Evolutionary conservation across 441 rosid species (phyloP).

Genomic region (Pelargonium myrrhifolium): DNA sequence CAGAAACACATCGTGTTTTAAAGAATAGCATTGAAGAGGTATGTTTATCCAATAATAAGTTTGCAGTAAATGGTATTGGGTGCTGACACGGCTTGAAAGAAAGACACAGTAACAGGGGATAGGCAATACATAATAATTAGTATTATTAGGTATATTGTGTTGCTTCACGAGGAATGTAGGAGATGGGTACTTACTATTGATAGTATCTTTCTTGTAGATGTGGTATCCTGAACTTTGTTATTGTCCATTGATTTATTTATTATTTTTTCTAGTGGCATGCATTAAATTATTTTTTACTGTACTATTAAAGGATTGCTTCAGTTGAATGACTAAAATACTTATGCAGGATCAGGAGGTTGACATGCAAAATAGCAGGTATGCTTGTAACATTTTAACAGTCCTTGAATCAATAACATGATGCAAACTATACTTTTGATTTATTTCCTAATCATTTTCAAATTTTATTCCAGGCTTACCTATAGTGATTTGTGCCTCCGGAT

Average conservation of each 20-base stretch:
- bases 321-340: slow-evolving; percentile 24
- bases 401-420: slow-evolving; percentile 9
- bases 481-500: slow-evolving; percentile 94
- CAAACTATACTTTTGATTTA: slow-evolving; percentile 17
- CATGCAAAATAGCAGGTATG: slow-evolving; percentile 68
- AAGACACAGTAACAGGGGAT: background rate
- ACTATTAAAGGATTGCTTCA: slow-evolving; percentile 17
- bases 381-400: slow-evolving; percentile 21
- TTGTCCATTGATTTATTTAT: slow-evolving; percentile 8
- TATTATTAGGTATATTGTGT: background rate
- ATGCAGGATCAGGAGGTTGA: slow-evolving; percentile 64
- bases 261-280: slow-evolving; percentile 8
- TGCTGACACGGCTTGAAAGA: background rate
- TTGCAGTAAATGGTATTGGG: slow-evolving; percentile 3
- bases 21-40: slow-evolving; percentile 81
- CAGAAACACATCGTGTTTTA: slow-evolving; percentile 77
- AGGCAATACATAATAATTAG: background rate
- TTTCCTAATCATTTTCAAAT: slow-evolving; percentile 27
- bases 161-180: background rate
- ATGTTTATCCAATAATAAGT: slow-evolving; percentile 20
- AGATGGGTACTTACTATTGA: slow-evolving; percentile 3
- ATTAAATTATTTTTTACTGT: slow-evolving; percentile 12
- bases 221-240: background rate
- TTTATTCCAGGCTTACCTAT: slow-evolving; percentile 82
- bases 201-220: background rate